Evolutionary conservation across 192 early-diverging fungal genomes (phyloP).

Genomic region (Tieghemiomyces parasiticus): DNA sequence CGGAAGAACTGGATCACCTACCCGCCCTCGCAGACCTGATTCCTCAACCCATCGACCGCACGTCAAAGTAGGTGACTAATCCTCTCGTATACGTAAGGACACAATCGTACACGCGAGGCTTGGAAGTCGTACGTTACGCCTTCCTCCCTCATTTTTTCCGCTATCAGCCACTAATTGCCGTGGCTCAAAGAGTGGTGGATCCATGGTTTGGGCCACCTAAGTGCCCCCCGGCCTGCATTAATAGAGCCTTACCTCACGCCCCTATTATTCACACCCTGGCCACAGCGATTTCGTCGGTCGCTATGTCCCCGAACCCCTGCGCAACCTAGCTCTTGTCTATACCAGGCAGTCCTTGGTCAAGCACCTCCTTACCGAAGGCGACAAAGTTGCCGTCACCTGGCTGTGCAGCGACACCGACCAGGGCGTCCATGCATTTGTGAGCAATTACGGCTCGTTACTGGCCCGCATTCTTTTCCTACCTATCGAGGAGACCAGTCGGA

Average conservation of each 20-base stretch:
- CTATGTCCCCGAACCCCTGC: conserved; percentile 12
- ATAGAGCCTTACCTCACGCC: too few species aligned
- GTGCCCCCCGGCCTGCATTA: too few species aligned
- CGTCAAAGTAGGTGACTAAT: too few species aligned
- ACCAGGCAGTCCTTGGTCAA: conserved; percentile 84
- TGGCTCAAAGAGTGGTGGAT: too few species aligned
- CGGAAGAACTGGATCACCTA: neutral
- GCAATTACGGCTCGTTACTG: conserved; percentile 83
- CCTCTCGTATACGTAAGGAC: too few species aligned
- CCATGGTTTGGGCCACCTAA: too few species aligned
- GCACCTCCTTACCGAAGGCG: conserved; percentile 89
- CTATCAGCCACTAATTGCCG: too few species aligned
- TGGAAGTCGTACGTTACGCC: too few species aligned
- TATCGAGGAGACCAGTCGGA: conserved; percentile 78
- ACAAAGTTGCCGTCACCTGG: conserved; percentile 73
- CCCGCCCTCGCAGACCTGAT: neutral
- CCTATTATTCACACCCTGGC: too few species aligned
- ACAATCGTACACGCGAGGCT: too few species aligned
- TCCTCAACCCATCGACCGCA: neutral
- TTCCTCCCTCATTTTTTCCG: too few species aligned
- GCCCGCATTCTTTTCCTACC: conserved; percentile 86
- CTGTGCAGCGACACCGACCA: conserved; percentile 38
- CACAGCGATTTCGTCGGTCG: neutral
- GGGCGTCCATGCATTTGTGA: conserved; percentile 71
- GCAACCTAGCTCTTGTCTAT: conserved; percentile 59